Percentiles rank a stretch among this genome's conserved stretches.
Evolutionary conservation across 2,329 filamentous ascomycete genomes (phyloP).

Genomic region (Fusarium mangiferae): DNA sequence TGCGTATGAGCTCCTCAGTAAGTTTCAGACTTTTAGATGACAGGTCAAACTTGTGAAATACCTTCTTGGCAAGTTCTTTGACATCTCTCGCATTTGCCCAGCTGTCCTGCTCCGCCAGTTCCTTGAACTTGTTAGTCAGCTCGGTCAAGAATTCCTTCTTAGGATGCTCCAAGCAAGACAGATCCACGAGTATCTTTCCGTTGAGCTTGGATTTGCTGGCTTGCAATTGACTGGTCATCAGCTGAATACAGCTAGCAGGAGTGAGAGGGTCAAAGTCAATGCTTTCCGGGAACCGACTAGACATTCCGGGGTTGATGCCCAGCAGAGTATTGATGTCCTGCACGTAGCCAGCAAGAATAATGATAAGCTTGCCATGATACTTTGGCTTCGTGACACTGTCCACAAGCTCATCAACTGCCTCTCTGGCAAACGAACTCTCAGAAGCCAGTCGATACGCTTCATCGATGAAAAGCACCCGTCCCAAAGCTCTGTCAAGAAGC

Average conservation of each 20-base stretch:
- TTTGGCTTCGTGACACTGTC: constrained; percentile 64
- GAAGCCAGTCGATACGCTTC: constrained; percentile 72
- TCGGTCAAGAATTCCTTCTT: constrained; percentile 1
- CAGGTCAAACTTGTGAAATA: constrained; percentile 55
- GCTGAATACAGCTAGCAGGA: constrained; percentile 52
- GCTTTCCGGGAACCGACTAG: constrained; percentile 71
- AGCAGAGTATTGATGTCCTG: constrained; percentile 73
- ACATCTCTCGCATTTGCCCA: constrained; percentile 76
- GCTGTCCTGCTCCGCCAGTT: constrained; percentile 54
- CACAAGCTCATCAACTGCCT: constrained; percentile 65
- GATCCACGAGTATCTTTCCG: constrained; percentile 34
- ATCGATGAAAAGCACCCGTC: constrained; percentile 76
- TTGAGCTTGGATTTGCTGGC: constrained; percentile 40
- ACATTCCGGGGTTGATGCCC: constrained; percentile 69
- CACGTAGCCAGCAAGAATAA: constrained; percentile 77
- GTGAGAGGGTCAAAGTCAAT: constrained; percentile 64
- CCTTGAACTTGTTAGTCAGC: constrained; percentile 48
- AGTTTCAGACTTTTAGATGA: constrained; percentile 18
- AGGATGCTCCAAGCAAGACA: constrained; percentile 41
- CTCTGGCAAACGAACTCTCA: constrained; percentile 63
- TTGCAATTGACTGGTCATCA: constrained; percentile 53
- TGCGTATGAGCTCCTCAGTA: constrained; percentile 18
- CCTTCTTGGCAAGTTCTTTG: constrained; percentile 60
- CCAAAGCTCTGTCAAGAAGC: constrained; percentile 69
- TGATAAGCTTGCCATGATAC: constrained; percentile 69